Evolutionary conservation across 192 early-diverging fungal genomes (phyloP), one percentile per base, ranked within the genome.

Genomic region (Mortierella antarctica): DNA sequence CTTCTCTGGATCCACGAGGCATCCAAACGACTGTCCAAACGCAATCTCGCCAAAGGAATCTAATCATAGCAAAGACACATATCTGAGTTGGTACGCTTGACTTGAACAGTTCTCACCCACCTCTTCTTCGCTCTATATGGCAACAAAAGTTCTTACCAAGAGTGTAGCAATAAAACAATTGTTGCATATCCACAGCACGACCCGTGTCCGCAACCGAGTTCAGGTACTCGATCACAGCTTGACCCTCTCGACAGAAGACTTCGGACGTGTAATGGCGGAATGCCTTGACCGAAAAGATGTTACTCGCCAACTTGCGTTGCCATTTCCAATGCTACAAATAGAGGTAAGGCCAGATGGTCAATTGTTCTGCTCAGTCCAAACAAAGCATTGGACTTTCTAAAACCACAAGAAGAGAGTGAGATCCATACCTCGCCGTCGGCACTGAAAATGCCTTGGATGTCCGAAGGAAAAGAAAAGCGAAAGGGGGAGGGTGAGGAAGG

Each of bases 161-260:
- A n/a, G 85, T 88, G 59, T 72, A 86, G 39, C 84, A 79, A 23
- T 67, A 82, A 40, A 88, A 83, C 18, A 86, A 23, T 9, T 77
- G 82, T 18, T 83, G 78, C 17, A 86, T 67, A 71, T 88, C 85
- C 7, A 86, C 23, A 1, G 56, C 9, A 20, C 77, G 53, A 31
- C 66, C 61, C 0, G 67, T 71, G 12, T 74, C 70, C 13, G 82
- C 74, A 15, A 49, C 15, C 48, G 53, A 69, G 7, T 62, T 31
- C 10, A 76, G 65, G 11, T 76, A 76, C 1, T 57, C 48, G 57
- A 76, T 65, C 11, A 46, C 74, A 10, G 44, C 39, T 12, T 76
- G 23, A 2, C 49, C 59, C 44, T 76, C 74, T 3, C 49, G 65
- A 52, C 61, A 64, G n/a, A 76, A 76, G 51, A 76, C 74, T n/a